A percentile compares a stretch with the other conserved stretches of the same genome.
These are phyloP conservation scores for Calonectria fujianensis DNA, from an alignment of 2,329 filamentous ascomycete species.

Conservation along the genomic window DNA sequence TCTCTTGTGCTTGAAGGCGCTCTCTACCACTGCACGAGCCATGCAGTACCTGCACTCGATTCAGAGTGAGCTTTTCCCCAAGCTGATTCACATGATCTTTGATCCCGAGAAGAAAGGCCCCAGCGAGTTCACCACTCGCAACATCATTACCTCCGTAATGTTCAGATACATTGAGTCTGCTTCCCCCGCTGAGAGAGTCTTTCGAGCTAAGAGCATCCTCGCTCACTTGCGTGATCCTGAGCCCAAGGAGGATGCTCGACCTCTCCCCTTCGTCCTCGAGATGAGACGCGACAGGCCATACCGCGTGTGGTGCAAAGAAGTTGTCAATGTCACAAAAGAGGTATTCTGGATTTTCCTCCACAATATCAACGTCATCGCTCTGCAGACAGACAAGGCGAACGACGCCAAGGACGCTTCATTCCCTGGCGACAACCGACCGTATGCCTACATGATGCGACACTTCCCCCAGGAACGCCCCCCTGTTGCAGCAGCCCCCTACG, in stretches of 20 bases:
- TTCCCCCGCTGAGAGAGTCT: slow-evolving; percentile 75
- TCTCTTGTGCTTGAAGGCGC: slow-evolving; percentile 92
- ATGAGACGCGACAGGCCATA: slow-evolving; percentile 93
- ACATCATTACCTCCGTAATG: slow-evolving; percentile 90
- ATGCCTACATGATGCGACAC: slow-evolving; percentile 79
- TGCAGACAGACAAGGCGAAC: slow-evolving; percentile 68
- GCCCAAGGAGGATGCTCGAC: slow-evolving; percentile 83
- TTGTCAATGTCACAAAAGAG: slow-evolving; percentile 94
- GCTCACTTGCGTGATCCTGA: slow-evolving; percentile 87
- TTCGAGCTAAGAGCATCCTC: slow-evolving; percentile 84
- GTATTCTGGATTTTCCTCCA: slow-evolving; percentile 99
- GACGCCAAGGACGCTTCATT: slow-evolving; percentile 50
- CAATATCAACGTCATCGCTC: slow-evolving; percentile 89
- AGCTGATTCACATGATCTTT: slow-evolving; percentile 91
- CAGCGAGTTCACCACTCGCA: slow-evolving; percentile 95
- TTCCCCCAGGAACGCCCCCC: slow-evolving; percentile 92
- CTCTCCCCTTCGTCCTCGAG: slow-evolving; percentile 89
- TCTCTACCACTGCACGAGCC: slow-evolving; percentile 93
- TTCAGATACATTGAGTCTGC: slow-evolving; percentile 90
- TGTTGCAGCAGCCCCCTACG: slow-evolving; percentile 94
- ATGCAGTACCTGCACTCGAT: slow-evolving; percentile 88
- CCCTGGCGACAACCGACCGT: slow-evolving; percentile 64
- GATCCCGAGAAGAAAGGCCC: slow-evolving; percentile 99
- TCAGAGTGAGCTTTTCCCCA: slow-evolving; percentile 88
- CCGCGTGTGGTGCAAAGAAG: slow-evolving; percentile 94